Conservation (phyloP, 768 basidiomycete genomes). For the Artomyces pyxidatus region DNA sequence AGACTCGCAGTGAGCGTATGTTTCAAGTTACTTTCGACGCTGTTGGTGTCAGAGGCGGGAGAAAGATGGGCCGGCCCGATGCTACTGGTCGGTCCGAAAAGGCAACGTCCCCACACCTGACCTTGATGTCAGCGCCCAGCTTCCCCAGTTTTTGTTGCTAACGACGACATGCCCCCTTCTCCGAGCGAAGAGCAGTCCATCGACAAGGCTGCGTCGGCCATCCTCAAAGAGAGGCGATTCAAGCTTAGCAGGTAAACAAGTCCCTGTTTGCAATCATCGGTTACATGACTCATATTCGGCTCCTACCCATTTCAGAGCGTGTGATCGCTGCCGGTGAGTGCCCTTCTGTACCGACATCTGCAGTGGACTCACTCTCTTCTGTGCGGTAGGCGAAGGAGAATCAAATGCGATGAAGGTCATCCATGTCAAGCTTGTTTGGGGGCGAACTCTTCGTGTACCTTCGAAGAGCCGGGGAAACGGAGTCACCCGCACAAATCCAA, state of each 20-base stretch:
- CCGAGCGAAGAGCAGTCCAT: constrained; percentile 1
- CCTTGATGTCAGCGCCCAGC: too few species aligned
- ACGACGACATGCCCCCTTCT: constrained; percentile 2
- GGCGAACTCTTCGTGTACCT: constrained; percentile 74
- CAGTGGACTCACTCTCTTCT: constrained; percentile 5
- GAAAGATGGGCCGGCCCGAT: too few species aligned
- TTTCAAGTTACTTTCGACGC: too few species aligned
- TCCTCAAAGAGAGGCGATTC: constrained; percentile 74
- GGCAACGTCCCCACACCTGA: too few species aligned
- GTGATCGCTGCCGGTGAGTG: constrained; percentile 84
- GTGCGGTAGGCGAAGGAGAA: constrained; percentile 59
- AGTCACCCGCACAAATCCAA: constrained; percentile 86
- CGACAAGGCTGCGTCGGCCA: constrained; percentile 16
- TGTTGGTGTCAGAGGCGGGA: too few species aligned
- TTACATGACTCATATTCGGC: constrained; percentile 2
- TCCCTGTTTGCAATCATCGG: constrained; percentile 18
- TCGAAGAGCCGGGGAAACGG: constrained; percentile 81
- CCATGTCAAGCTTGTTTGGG: constrained; percentile 85
- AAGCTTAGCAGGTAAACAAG: constrained; percentile 87
- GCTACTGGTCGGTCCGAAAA: too few species aligned
- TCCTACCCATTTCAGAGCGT: constrained; percentile 46
- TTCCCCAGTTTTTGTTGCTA: background rate
- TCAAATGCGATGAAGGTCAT: constrained; percentile 85
- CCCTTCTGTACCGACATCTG: background rate
- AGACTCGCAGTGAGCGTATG: too few species aligned